Evolutionary conservation across 2,329 filamentous ascomycete species (phyloP).

Genomic region (Pestalotiopsis sp.): DNA sequence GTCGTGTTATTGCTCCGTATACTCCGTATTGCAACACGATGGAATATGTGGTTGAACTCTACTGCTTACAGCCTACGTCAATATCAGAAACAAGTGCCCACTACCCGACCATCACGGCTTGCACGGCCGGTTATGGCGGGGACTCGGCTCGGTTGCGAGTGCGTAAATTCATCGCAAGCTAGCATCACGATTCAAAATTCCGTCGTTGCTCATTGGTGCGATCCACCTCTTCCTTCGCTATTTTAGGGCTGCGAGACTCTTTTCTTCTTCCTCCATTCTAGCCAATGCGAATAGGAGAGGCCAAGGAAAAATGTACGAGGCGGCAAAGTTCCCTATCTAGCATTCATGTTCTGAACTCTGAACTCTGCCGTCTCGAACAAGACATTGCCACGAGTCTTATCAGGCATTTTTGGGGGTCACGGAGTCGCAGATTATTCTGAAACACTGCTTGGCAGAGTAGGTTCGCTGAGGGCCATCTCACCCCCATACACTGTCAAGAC

Average conservation of each 20-base stretch:
- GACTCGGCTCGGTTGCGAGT: background rate
- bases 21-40: background rate
- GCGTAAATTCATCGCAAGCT: background rate
- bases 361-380: background rate
- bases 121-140: background rate
- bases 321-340: background rate
- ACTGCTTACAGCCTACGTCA: background rate
- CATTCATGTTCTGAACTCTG: background rate
- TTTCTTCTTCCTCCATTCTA: background rate
- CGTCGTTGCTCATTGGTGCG: conserved; percentile 1
- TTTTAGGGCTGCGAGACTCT: background rate
- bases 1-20: no score
- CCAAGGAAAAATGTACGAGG: background rate
- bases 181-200: background rate
- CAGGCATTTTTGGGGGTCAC: background rate
- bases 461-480: no score
- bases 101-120: background rate
- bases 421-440: background rate
- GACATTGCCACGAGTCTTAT: background rate
- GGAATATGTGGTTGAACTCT: background rate
- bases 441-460: background rate
- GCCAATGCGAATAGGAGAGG: background rate
- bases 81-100: background rate
- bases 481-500: no score
- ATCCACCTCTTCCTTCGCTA: background rate